Evolutionary conservation across 768 basidiomycete genomes (phyloP).

Genomic region (Leucogyrophana mollusca): DNA sequence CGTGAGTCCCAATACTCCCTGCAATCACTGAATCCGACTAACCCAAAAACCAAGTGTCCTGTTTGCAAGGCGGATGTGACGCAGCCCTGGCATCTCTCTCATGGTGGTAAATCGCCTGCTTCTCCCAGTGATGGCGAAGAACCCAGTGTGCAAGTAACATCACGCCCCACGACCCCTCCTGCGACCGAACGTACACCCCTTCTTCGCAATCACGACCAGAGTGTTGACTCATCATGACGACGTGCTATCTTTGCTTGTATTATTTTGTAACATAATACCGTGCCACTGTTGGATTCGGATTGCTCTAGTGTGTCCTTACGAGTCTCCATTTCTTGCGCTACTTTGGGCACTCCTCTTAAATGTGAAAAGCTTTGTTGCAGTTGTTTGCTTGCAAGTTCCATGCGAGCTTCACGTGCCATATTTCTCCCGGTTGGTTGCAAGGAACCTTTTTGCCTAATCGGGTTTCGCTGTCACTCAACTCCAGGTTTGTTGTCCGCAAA

Average conservation of each 20-base stretch:
- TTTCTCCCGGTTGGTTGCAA: background rate
- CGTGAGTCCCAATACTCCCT: constrained; percentile 50
- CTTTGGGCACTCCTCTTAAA: too few species aligned
- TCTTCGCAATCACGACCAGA: constrained; percentile 19
- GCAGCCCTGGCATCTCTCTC: constrained; percentile 40
- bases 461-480: background rate
- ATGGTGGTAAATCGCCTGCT: constrained; percentile 10
- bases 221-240: constrained; percentile 11
- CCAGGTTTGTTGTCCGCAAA: too few species aligned
- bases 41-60: constrained; percentile 61
- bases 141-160: constrained; percentile 5
- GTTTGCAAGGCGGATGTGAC: constrained; percentile 94
- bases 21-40: constrained; percentile 5
- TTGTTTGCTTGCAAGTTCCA: too few species aligned
- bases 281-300: too few species aligned
- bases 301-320: too few species aligned
- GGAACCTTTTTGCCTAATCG: constrained; percentile 10
- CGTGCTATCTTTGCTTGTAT: constrained; percentile 15
- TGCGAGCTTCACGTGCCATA: too few species aligned
- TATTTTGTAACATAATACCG: constrained; percentile 19
- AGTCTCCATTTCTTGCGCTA: too few species aligned
- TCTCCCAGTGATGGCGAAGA: constrained; percentile 1
- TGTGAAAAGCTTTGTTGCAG: too few species aligned
- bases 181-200: constrained; percentile 34
- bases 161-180: constrained; percentile 12